Base-by-base conservation (phyloP, 331 rosid species). In the Telfairia occidentalis region DNA sequence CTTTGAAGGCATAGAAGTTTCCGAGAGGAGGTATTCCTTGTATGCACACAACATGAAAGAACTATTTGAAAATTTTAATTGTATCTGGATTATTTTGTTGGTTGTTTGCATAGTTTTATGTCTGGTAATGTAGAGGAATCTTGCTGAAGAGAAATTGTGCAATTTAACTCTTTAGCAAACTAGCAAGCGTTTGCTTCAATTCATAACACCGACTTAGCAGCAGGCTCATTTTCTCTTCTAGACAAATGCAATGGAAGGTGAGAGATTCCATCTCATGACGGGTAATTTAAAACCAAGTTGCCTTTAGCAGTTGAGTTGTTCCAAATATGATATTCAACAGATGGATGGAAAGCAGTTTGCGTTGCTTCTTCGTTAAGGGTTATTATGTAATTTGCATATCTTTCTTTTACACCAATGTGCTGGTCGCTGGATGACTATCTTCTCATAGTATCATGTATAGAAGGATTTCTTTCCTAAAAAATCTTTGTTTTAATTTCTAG, bases 1-100 rank as follows among this genome's bases (percentile, higher is more conserved):
- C 18, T 26, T 48, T 50, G 66, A 73, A 73, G 49, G 66, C 52
- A 35, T 66, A 24, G 6, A 35, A 73, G 63, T 35, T 53, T 53
- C 15, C 34, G 77, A 35, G 35, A 73, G 63, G 76, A 19, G 65
- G 37, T 43, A 69, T 7, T 69, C 74, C 74, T 69, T 69, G 38
- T 42, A 43, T 24, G 54, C 37, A 12, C 54, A 42, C 37, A 15
- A 69, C 74, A 24, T 3, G 34, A 24, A 42, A 69, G 34, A 43
- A 2, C 73, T 10, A 10, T 40, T 21, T 66, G 73, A 38, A 66
- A 66, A 66, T 5, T 66, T 66, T 23, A 21, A 19, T 66, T 69
- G 35, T 15, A 5, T 69, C 43, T 69, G 55, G 9, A 15, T 59
- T n/a, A 37, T 64, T 42, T 42, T 42, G 52, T 42, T 67, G 12